Percentiles rank a stretch among this genome's conserved stretches.
These are phyloP conservation scores for Entamoeba moshkovskii DNA, from an alignment of 208 protist genomes.

Conservation along the genomic window DNA sequence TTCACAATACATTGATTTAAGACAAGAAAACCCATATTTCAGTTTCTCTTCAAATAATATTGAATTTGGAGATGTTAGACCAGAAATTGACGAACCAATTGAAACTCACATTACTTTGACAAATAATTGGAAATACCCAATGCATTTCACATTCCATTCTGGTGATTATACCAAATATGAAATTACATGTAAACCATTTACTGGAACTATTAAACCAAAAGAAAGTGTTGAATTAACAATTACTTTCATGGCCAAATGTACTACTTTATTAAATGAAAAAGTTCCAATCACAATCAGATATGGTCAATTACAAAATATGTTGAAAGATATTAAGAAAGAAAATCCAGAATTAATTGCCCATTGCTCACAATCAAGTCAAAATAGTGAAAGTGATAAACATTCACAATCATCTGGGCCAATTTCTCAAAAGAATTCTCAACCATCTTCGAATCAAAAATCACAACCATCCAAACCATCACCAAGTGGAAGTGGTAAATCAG, in stretches of 20 bases:
- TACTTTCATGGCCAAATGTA: neutral
- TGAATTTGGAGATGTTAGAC: neutral
- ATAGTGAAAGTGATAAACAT: neutral
- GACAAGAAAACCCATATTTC: neutral
- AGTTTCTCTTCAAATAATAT: neutral
- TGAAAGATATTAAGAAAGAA: neutral
- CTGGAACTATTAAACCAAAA: neutral
- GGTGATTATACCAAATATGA: neutral
- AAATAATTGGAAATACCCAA: neutral
- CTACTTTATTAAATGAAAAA: neutral
- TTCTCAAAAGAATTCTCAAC: neutral
- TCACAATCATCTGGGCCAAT: neutral
- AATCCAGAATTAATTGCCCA: neutral
- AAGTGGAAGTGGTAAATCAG: neutral
- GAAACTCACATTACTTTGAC: neutral
- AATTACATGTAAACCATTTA: neutral
- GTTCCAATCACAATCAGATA: neutral
- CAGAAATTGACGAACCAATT: neutral
- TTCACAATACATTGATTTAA: neutral
- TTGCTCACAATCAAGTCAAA: neutral
- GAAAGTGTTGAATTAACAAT: neutral
- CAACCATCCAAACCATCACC: neutral
- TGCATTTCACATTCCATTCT: neutral
- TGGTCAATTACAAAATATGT: neutral
- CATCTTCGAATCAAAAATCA: neutral